Conservation (phyloP, 805 yeast genomes). For the Myxozyma nipponensis region DNA sequence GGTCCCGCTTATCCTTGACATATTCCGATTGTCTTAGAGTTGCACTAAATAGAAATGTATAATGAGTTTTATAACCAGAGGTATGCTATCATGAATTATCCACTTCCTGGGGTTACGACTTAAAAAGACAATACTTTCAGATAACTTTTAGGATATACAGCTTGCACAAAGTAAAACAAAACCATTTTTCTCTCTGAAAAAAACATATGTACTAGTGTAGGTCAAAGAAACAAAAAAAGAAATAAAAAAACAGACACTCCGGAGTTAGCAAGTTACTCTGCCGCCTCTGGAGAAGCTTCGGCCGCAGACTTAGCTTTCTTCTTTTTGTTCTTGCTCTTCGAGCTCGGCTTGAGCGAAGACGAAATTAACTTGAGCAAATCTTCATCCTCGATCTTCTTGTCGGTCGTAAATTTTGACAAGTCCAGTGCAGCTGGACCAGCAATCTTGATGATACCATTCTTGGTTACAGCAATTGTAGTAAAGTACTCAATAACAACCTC, state of each 20-base stretch:
- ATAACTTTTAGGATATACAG: neutral
- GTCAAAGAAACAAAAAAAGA: neutral
- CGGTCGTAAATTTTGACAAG: constrained; percentile 53
- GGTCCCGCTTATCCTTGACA: no score
- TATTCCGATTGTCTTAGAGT: no score
- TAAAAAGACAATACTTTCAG: neutral
- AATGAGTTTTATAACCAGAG: no score
- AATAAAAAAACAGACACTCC: neutral
- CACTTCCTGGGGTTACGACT: no score
- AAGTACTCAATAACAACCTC: constrained; percentile 66
- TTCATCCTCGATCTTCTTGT: constrained; percentile 53
- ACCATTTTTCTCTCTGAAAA: no score
- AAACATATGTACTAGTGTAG: no score
- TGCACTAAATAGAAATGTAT: no score
- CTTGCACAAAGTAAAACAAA: no score
- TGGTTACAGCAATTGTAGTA: constrained; percentile 71
- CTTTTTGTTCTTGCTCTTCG: constrained; percentile 46
- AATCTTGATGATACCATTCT: constrained; percentile 64
- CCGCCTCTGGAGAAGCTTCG: constrained; percentile 1
- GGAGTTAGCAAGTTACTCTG: no score
- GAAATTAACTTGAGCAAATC: constrained; percentile 46
- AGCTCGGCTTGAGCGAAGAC: constrained; percentile 49
- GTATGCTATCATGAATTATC: no score
- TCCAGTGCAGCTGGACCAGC: constrained; percentile 48
- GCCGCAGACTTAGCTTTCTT: constrained; percentile 22